Conservation (phyloP, 441 rosid species). For the Viola pubescens region DNA sequence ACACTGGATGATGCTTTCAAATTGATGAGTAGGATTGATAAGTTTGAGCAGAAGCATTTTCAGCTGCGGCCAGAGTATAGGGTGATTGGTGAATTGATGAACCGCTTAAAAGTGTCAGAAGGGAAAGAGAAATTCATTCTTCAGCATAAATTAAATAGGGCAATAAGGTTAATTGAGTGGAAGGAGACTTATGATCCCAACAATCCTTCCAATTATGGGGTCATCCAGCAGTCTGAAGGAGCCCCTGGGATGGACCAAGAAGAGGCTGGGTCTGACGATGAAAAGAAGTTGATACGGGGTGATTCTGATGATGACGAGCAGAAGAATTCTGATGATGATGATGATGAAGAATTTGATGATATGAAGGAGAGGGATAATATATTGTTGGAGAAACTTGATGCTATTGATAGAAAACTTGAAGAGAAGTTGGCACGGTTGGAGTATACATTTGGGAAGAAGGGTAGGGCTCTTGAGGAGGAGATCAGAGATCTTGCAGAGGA, state of each 20-base stretch:
- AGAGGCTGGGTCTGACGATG: slow-evolving; percentile 32
- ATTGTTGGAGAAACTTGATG: slow-evolving; percentile 61
- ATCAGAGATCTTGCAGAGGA: slow-evolving; percentile 88
- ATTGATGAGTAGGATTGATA: slow-evolving; percentile 72
- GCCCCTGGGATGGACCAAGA: slow-evolving; percentile 26
- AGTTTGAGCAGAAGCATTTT: slow-evolving; percentile 79
- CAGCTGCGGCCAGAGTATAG: slow-evolving; percentile 61
- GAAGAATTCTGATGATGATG: slow-evolving; percentile 71
- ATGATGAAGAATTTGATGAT: slow-evolving; percentile 90
- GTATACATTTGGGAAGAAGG: slow-evolving; percentile 88
- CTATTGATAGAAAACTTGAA: slow-evolving; percentile 73
- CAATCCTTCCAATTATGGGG: slow-evolving; percentile 67
- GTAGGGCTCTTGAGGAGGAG: slow-evolving; percentile 83
- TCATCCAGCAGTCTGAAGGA: slow-evolving; percentile 37
- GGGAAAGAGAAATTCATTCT: slow-evolving; percentile 85
- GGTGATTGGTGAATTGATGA: slow-evolving; percentile 83
- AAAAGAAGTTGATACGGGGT: slow-evolving; percentile 23
- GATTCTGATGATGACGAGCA: slow-evolving; percentile 37
- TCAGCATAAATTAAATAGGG: slow-evolving; percentile 78
- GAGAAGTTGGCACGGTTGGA: slow-evolving; percentile 78
- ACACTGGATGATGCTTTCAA: slow-evolving; percentile 64
- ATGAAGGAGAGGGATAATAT: slow-evolving; percentile 83
- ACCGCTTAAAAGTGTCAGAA: slow-evolving; percentile 64
- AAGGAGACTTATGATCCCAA: slow-evolving; percentile 87
- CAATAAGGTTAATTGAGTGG: slow-evolving; percentile 75